Conservation (phyloP, 495 filamentous ascomycete genomes). For the Penicillium psychrofluorescens region DNA sequence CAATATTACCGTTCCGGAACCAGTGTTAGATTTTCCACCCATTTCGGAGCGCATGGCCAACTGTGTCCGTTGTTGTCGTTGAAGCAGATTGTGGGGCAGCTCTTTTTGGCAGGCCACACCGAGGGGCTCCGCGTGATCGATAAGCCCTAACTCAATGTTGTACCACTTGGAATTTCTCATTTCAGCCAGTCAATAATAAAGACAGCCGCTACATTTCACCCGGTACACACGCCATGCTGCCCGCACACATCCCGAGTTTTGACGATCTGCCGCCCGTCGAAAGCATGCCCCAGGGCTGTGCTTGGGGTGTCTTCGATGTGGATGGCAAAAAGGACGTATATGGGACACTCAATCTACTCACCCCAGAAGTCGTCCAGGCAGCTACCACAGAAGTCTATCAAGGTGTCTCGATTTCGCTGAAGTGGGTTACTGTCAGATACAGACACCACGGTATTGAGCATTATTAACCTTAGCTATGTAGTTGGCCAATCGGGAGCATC, state of each 20-base stretch:
- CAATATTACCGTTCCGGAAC: not conserved
- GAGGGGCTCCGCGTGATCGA: slow-evolving; percentile 2
- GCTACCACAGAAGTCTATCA: slow-evolving; percentile 44
- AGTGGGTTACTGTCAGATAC: slow-evolving; percentile 27
- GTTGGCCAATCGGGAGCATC: slow-evolving; percentile 37
- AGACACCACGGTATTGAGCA: not conserved
- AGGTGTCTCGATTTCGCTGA: slow-evolving; percentile 52
- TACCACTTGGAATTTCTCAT: not conserved
- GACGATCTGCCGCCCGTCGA: slow-evolving; percentile 52
- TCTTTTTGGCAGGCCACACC: slow-evolving; percentile 3
- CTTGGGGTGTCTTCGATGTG: slow-evolving; percentile 61
- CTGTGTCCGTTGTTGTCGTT: too few relatives aligned
- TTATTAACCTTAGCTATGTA: not conserved
- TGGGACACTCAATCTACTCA: slow-evolving; percentile 54
- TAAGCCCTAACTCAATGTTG: not conserved
- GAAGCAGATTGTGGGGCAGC: not conserved
- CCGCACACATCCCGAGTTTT: slow-evolving; percentile 35
- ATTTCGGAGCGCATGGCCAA: too few relatives aligned
- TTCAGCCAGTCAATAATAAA: not conserved
- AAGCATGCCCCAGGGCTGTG: slow-evolving; percentile 55
- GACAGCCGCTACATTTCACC: not conserved
- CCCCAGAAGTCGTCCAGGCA: slow-evolving; percentile 42
- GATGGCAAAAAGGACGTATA: slow-evolving; percentile 50
- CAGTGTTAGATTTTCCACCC: too few relatives aligned
- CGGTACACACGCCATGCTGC: not conserved